Base-by-base conservation (phyloP, 345 rosid genomes). In the Eucalyptus sp. region DNA sequence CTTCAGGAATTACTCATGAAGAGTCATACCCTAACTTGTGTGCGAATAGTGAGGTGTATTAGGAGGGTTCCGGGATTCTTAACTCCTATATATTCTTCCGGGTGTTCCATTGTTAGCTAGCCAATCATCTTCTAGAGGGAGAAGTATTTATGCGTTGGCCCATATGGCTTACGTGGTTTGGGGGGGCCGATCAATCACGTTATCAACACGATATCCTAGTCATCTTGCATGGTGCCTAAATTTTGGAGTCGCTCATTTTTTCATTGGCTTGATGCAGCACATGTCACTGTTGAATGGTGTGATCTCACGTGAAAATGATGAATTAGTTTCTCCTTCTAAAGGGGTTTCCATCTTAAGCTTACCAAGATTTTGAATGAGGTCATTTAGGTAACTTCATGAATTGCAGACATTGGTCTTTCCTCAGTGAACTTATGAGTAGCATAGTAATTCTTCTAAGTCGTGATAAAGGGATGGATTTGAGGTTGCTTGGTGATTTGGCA, bases 371-470 rank as follows among this genome's bases (percentile, higher is more conserved):
- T 37, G 83, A 71, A 71, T 71, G 46, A 10, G 46, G 46, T 71
- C 83, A 37, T 71, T 33, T 33, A 71, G 83, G 46, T 71, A 37
- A 37, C 83, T 71, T 71, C 46, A 31, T 20, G 46, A 71, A 37
- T 18, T 37, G 27, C 27, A 10, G 46, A 33, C 24, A 2, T 17
- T 10, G 13, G 80, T 68, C 80, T 68, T 68, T 68, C 41, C 44
- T 68, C 80, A 68, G 80, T 68, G 80, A 68, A 68, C 80, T 68
- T 68, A 68, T 31, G 41, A 68, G 80, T 68, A 68, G 80, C 44
- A 68, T 33, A 17, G 43, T 68, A 16, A 10, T 68, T 68, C 20
- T 68, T 68, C 80, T 31, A 16, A 68, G 80, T 68, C 24, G 4
- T 68, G 80, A 68, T 68, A 33, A 16, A 68, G 80, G 33, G 80